Conservation (phyloP, 225 moss, liverwort and hornwort genomes). For the Asterella californica region DNA sequence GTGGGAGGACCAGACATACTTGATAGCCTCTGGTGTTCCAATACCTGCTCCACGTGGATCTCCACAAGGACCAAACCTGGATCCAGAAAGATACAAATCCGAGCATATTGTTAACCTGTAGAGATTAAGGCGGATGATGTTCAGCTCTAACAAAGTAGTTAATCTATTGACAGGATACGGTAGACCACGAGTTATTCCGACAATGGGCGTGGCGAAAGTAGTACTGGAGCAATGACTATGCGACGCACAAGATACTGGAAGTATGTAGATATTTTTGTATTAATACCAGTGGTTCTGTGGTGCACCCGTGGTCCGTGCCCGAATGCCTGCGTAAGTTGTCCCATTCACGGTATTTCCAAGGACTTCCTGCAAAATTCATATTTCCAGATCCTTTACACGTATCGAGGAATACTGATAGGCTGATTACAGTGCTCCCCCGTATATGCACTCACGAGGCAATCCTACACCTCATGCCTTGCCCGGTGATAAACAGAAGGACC, state of each 20-base stretch:
- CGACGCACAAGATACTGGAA: neutral
- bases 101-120: neutral
- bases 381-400: neutral
- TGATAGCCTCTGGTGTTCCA: slow-evolving; percentile 97
- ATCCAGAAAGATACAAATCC: neutral
- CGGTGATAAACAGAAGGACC: no score
- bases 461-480: no score
- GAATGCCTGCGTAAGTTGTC: slow-evolving; percentile 95
- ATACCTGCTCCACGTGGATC: slow-evolving; percentile 98
- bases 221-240: neutral
- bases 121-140: neutral
- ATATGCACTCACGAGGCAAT: no score
- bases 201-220: no score
- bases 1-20: slow-evolving; percentile 92
- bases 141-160: neutral
- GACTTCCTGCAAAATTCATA: slow-evolving; percentile 55
- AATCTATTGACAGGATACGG: neutral
- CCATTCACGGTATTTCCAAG: slow-evolving; percentile 92
- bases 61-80: slow-evolving; percentile 97
- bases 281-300: slow-evolving; percentile 97
- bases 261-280: no score
- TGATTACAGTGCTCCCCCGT: no score
- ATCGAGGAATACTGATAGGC: neutral
- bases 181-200: no score
- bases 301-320: slow-evolving; percentile 95